Evolutionary conservation across 2,329 filamentous ascomycete genomes (phyloP).

Genomic region (Madurella fahalii): DNA sequence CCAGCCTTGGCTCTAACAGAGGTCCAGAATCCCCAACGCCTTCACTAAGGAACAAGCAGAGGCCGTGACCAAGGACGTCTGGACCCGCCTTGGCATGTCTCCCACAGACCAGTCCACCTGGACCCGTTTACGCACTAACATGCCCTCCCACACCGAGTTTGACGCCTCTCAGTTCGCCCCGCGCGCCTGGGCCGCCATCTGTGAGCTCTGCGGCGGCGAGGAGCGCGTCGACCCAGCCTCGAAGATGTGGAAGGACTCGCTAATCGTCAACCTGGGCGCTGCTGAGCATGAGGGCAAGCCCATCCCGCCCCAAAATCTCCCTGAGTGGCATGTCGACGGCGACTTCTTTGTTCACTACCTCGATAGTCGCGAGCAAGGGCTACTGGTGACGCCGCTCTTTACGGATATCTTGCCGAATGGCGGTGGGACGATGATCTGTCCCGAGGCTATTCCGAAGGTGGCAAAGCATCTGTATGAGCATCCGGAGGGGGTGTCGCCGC

Average conservation of each 20-base stretch:
- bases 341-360: conserved; percentile 71
- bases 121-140: conserved; percentile 58
- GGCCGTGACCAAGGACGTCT: conserved; percentile 43
- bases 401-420: conserved; percentile 57
- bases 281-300: conserved; percentile 47
- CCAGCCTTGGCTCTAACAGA: not conserved
- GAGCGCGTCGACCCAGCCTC: conserved; percentile 46
- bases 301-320: conserved; percentile 48
- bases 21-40: conserved; percentile 30
- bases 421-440: conserved; percentile 63
- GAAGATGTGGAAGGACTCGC: conserved; percentile 60
- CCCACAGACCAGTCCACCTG: conserved; percentile 62
- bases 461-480: conserved; percentile 57
- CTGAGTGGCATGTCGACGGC: conserved; percentile 65
- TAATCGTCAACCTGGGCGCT: conserved; percentile 67
- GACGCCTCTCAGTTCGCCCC: conserved; percentile 55
- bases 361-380: conserved; percentile 64
- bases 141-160: conserved; percentile 57
- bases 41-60: conserved; percentile 39
- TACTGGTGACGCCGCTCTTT: conserved; percentile 66
- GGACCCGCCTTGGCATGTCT: conserved; percentile 63
- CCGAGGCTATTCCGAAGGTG: conserved; percentile 53
- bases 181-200: conserved; percentile 62
- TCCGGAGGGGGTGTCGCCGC: conserved; percentile 62
- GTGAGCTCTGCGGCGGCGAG: conserved; percentile 61